phyloP scores from a whole-genome alignment of 2,329 filamentous ascomycete species.

The Cyphellophora attinorum region DNA sequence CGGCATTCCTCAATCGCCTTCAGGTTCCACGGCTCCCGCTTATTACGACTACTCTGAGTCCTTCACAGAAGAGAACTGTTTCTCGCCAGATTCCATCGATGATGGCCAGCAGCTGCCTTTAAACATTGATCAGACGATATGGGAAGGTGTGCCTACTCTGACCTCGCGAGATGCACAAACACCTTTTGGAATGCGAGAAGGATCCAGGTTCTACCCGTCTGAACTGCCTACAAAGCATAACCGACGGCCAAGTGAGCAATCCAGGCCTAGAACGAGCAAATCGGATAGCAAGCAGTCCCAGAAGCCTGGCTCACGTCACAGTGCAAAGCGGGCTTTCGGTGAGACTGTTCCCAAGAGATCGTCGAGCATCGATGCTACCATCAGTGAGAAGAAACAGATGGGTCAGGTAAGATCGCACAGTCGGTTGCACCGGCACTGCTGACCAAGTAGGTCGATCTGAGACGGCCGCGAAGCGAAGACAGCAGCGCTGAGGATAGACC shows the following conservation, averaged over 20 bases:
- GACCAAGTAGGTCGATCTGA: not conserved
- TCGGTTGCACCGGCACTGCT: no score
- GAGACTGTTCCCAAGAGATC: slow-evolving; percentile 10
- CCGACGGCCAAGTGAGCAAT: slow-evolving; percentile 13
- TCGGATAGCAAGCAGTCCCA: no score
- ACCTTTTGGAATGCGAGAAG: slow-evolving; percentile 17
- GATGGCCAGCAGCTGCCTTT: slow-evolving; percentile 4
- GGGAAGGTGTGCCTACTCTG: slow-evolving; percentile 5
- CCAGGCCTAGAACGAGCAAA: no score
- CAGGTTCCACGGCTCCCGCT: slow-evolving; percentile 14
- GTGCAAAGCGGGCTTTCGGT: slow-evolving; percentile 5
- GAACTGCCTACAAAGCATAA: slow-evolving; percentile 16
- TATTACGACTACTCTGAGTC: slow-evolving; percentile 21
- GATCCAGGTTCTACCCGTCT: slow-evolving; percentile 14
- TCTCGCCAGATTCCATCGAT: slow-evolving; percentile 6
- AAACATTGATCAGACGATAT: slow-evolving; percentile 12
- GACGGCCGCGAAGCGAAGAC: not conserved
- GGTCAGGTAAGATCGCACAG: no score
- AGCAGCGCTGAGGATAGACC: not conserved
- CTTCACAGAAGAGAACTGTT: slow-evolving; percentile 15
- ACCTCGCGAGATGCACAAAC: slow-evolving; percentile 15
- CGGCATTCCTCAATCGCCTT: slow-evolving; percentile 13
- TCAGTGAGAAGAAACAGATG: no score
- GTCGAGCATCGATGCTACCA: slow-evolving; percentile 12
- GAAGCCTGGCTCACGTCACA: not conserved